phyloP scores from a whole-genome alignment of 768 basidiomycete species.

The Rhizopogon rudus region DNA sequence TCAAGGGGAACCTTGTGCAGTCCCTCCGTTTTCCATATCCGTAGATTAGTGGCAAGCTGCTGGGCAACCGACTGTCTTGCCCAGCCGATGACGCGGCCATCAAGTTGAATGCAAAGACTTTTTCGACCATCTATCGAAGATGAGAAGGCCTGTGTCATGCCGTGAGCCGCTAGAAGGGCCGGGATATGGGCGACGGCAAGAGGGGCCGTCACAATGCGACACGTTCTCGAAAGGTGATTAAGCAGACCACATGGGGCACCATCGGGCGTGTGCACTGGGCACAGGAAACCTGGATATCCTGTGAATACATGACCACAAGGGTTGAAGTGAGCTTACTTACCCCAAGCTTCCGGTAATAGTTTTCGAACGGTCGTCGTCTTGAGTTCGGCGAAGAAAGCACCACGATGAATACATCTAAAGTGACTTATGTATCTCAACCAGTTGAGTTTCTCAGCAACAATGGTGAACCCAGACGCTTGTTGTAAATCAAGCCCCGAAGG shows the following conservation, averaged over 20 bases:
- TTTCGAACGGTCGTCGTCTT: slow-evolving; percentile 98
- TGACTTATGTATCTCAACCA: slow-evolving; percentile 98
- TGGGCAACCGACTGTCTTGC: slow-evolving; percentile 68
- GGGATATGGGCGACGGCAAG: slow-evolving; percentile 79
- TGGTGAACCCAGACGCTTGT: slow-evolving; percentile 97
- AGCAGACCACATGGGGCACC: slow-evolving; percentile 96
- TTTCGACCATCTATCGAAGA: slow-evolving; percentile 74
- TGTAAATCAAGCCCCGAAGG: slow-evolving; percentile 95
- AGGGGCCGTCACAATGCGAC: slow-evolving; percentile 80
- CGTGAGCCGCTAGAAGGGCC: slow-evolving; percentile 73
- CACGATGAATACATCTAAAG: slow-evolving; percentile 97
- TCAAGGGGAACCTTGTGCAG: slow-evolving; percentile 81
- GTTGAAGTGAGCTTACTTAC: slow-evolving; percentile 34
- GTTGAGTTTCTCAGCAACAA: slow-evolving; percentile 97
- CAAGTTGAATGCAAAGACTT: slow-evolving; percentile 89
- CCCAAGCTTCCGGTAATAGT: slow-evolving; percentile 96
- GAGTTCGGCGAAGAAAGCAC: slow-evolving; percentile 97
- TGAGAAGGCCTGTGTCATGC: slow-evolving; percentile 91
- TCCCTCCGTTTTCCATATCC: slow-evolving; percentile 93
- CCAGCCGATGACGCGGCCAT: slow-evolving; percentile 94
- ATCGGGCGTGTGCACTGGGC: slow-evolving; percentile 98
- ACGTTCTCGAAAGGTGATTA: slow-evolving; percentile 92
- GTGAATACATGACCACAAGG: slow-evolving; percentile 5
- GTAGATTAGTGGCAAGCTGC: slow-evolving; percentile 78
- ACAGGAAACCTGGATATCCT: slow-evolving; percentile 72